Percentiles rank a stretch among this genome's conserved stretches.
Evolutionary conservation across 371 early-diverging fungal species (phyloP).

Genomic region (Mortierella sp.): DNA sequence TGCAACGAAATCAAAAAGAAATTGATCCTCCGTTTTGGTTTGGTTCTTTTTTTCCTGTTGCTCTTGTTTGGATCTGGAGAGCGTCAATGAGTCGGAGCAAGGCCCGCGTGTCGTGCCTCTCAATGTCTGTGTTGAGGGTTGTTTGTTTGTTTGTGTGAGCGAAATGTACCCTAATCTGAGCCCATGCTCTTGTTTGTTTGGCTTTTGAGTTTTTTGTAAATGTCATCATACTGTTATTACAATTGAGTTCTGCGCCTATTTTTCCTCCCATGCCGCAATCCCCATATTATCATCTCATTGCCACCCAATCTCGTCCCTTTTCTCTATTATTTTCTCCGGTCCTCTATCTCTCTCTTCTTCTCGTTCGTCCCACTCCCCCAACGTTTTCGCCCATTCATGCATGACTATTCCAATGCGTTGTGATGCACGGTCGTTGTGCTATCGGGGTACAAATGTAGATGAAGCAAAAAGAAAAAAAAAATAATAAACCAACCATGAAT

Average conservation of each 20-base stretch:
- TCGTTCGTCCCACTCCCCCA: background rate
- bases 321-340: background rate
- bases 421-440: too few species aligned
- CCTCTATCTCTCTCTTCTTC: background rate
- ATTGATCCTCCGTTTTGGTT: background rate
- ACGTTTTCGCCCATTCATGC: background rate
- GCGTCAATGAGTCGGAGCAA: slow-evolving; percentile 7
- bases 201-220: slow-evolving; percentile 1
- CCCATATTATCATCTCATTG: background rate
- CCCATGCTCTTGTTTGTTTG: background rate
- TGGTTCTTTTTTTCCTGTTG: background rate
- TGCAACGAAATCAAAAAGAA: background rate
- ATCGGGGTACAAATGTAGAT: too few species aligned
- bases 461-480: background rate
- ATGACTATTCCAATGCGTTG: too few species aligned
- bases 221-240: background rate
- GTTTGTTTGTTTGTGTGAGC: slow-evolving; percentile 2
- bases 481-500: background rate
- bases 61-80: slow-evolving; percentile 5
- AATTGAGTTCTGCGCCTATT: background rate
- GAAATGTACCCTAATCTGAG: background rate
- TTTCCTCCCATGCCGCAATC: background rate
- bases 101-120: background rate
- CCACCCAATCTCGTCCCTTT: background rate
- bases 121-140: slow-evolving; percentile 10